Evolutionary conservation across 345 rosid species (phyloP).

Genomic region (Orychophragmus violaceus): DNA sequence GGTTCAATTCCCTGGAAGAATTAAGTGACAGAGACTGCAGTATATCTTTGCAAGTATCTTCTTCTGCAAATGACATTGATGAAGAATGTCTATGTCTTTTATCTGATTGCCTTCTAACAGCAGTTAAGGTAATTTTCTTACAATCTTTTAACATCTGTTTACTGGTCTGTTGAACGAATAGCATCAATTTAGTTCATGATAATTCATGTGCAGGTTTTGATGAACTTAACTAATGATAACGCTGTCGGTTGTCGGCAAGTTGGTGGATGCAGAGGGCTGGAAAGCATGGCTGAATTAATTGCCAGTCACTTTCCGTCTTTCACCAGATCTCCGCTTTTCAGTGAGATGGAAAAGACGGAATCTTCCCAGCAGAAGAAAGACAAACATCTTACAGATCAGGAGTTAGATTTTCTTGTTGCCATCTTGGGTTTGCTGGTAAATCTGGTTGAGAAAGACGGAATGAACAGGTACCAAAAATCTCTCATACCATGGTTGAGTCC

Average conservation of each 20-base stretch:
- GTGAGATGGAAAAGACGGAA: constrained; percentile 36
- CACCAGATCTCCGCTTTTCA: constrained; percentile 37
- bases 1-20: constrained; percentile 37
- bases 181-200: background rate
- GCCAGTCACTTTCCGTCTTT: constrained; percentile 79
- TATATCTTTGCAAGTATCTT: constrained; percentile 37
- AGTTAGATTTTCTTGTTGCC: constrained; percentile 96
- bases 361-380: constrained; percentile 41
- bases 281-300: constrained; percentile 75
- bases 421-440: constrained; percentile 93
- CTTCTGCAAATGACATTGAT: constrained; percentile 37
- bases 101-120: constrained; percentile 86
- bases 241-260: constrained; percentile 85
- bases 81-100: constrained; percentile 58
- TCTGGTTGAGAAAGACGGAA: constrained; percentile 91
- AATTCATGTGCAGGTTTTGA: constrained; percentile 62
- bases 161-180: background rate
- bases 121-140: constrained; percentile 63
- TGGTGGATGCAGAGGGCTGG: constrained; percentile 79
- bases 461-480: constrained; percentile 57
- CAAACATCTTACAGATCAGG: constrained; percentile 75
- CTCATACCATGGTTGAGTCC: background rate
- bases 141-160: background rate
- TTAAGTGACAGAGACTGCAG: constrained; percentile 35
- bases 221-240: constrained; percentile 95